These are phyloP conservation scores for Claviceps digitariae DNA, from an alignment of 2,329 filamentous ascomycete genomes.

Conservation along the genomic window DNA sequence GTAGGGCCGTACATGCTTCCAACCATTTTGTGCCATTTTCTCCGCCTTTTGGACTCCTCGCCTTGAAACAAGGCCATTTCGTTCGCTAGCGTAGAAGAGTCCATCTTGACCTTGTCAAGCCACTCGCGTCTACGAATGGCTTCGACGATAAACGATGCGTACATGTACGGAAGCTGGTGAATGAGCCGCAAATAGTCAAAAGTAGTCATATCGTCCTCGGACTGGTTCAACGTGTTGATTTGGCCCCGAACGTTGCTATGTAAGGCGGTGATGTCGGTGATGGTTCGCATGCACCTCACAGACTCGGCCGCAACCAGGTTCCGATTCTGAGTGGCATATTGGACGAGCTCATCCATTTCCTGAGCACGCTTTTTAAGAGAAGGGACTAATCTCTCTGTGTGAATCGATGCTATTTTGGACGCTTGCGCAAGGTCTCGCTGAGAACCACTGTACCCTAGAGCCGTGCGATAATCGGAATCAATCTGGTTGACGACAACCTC, in stretches of 20 bases:
- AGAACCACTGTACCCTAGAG: constrained; percentile 53
- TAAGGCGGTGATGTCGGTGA: constrained; percentile 65
- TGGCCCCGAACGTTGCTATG: constrained; percentile 60
- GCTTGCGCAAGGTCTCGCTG: constrained; percentile 45
- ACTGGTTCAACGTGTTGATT: constrained; percentile 56
- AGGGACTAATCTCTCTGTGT: constrained; percentile 49
- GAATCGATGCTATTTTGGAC: constrained; percentile 49
- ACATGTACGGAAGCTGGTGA: constrained; percentile 74
- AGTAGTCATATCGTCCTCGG: constrained; percentile 62
- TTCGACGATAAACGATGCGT: constrained; percentile 79
- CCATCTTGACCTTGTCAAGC: constrained; percentile 77
- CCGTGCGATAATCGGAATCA: constrained; percentile 68
- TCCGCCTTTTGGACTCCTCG: constrained; percentile 77
- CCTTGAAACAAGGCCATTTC: constrained; percentile 88
- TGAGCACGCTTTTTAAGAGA: constrained; percentile 39
- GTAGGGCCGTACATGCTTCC: constrained; percentile 60
- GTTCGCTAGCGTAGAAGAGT: constrained; percentile 78
- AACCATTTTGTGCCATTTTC: constrained; percentile 80
- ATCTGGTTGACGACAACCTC: constrained; percentile 79
- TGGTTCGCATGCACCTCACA: constrained; percentile 64
- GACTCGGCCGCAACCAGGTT: constrained; percentile 54
- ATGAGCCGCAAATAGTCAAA: constrained; percentile 73
- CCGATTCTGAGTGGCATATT: constrained; percentile 48
- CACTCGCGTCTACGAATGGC: constrained; percentile 78
- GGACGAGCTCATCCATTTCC: constrained; percentile 49